These are phyloP conservation scores for Diplodia mutila DNA, from an alignment of 2,329 filamentous ascomycete species.

Conservation along the genomic window DNA sequence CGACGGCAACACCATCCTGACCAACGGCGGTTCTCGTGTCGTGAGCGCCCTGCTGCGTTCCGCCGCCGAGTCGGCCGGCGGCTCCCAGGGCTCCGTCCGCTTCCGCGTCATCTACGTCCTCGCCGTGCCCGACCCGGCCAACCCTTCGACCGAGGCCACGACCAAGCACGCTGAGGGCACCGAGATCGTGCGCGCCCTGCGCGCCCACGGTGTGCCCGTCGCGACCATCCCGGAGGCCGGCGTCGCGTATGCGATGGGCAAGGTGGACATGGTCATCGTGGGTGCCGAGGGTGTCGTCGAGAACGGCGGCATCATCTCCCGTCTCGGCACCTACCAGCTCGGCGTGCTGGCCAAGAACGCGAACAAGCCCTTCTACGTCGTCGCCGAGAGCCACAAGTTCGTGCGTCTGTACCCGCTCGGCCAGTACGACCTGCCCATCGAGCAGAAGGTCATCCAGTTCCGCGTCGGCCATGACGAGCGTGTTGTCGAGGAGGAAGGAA, in stretches of 20 bases:
- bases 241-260: slow-evolving; percentile 76
- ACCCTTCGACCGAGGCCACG: slow-evolving; percentile 37
- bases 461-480: slow-evolving; percentile 53
- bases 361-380: slow-evolving; percentile 83
- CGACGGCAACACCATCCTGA: slow-evolving; percentile 81
- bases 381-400: slow-evolving; percentile 96
- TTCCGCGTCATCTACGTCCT: slow-evolving; percentile 81
- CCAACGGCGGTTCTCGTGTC: slow-evolving; percentile 84
- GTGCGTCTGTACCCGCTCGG: slow-evolving; percentile 82
- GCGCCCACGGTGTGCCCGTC: slow-evolving; percentile 77
- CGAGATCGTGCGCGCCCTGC: slow-evolving; percentile 70
- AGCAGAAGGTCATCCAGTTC: slow-evolving; percentile 78
- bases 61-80: slow-evolving; percentile 64
- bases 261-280: slow-evolving; percentile 70
- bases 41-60: slow-evolving; percentile 76
- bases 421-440: slow-evolving; percentile 79
- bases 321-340: slow-evolving; percentile 85
- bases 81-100: slow-evolving; percentile 56
- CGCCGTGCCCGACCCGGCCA: slow-evolving; percentile 32
- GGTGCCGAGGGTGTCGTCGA: slow-evolving; percentile 85
- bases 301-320: slow-evolving; percentile 88
- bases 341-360: slow-evolving; percentile 75
- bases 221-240: slow-evolving; percentile 77
- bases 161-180: slow-evolving; percentile 59
- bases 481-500: slow-evolving; percentile 22